Conservation (phyloP, 2,329 filamentous ascomycete genomes). For the Stagonosporopsis rhizophila region DNA sequence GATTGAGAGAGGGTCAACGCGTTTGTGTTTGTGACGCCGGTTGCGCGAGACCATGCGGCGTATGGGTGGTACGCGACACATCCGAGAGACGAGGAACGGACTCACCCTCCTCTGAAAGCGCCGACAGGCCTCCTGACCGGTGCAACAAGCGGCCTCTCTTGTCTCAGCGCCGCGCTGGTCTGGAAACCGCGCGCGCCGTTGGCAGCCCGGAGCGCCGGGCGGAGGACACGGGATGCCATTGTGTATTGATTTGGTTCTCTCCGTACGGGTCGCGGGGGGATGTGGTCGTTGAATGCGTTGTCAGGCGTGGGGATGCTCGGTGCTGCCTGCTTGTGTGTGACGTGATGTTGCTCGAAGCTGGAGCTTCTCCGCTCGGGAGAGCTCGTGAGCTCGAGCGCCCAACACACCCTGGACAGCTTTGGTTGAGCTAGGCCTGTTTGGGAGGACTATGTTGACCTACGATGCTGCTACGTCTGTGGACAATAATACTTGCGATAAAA, state of each 20-base stretch:
- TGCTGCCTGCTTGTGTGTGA: slow-evolving; percentile 7
- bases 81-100: slow-evolving; percentile 22
- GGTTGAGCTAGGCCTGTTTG: neutral
- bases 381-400: slow-evolving; percentile 16
- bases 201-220: slow-evolving; percentile 49
- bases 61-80: neutral
- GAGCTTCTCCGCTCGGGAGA: slow-evolving; percentile 16
- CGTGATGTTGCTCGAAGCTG: slow-evolving; percentile 20
- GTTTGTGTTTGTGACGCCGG: neutral
- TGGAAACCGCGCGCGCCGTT: slow-evolving; percentile 48
- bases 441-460: slow-evolving; percentile 2
- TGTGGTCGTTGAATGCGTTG: neutral
- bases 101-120: slow-evolving; percentile 75
- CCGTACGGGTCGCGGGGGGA: neutral
- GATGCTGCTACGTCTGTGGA: no score
- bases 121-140: slow-evolving; percentile 71
- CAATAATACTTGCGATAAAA: no score
- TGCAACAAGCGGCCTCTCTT: slow-evolving; percentile 46
- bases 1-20: neutral
- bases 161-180: slow-evolving; percentile 44
- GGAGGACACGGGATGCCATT: slow-evolving; percentile 56
- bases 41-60: neutral
- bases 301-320: neutral
- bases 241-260: neutral
- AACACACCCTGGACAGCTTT: neutral